phyloP scores from a whole-genome alignment of 306 rosid genomes.

The Luffa acutangula region DNA sequence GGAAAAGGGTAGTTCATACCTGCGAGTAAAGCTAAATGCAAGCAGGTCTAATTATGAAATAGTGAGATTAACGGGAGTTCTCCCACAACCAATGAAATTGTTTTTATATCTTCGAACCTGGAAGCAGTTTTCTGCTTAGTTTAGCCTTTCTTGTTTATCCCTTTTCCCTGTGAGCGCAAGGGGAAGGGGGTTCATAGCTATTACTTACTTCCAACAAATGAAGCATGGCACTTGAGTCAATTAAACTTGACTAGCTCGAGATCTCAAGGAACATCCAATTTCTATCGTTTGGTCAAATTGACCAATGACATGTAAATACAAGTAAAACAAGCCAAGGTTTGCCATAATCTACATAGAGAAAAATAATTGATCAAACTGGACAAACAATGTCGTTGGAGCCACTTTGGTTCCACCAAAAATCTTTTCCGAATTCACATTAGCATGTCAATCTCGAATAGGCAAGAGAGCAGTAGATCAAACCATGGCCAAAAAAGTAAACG shows the following conservation, averaged over 20 bases:
- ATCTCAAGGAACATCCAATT: background rate
- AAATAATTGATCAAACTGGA: background rate
- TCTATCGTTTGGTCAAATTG: background rate
- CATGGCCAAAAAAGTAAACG: background rate
- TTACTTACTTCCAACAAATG: background rate
- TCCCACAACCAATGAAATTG: background rate
- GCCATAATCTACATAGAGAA: background rate
- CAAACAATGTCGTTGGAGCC: background rate
- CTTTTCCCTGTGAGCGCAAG: background rate
- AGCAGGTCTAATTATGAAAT: background rate
- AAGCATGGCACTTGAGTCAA: background rate
- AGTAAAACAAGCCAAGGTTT: background rate
- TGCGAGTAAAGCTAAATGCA: background rate
- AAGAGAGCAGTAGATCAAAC: background rate
- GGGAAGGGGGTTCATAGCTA: background rate
- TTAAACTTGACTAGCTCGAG: background rate
- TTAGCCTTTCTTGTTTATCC: background rate
- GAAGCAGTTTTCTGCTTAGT: background rate
- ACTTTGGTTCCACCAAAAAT: background rate
- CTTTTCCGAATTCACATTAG: background rate
- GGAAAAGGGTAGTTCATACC: background rate
- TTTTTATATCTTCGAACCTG: background rate
- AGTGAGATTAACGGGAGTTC: background rate
- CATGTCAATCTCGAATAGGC: background rate
- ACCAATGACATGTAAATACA: background rate